Evolutionary conservation across 208 protist genomes (phyloP).

Genomic region (Acanthamoeba royreba): DNA sequence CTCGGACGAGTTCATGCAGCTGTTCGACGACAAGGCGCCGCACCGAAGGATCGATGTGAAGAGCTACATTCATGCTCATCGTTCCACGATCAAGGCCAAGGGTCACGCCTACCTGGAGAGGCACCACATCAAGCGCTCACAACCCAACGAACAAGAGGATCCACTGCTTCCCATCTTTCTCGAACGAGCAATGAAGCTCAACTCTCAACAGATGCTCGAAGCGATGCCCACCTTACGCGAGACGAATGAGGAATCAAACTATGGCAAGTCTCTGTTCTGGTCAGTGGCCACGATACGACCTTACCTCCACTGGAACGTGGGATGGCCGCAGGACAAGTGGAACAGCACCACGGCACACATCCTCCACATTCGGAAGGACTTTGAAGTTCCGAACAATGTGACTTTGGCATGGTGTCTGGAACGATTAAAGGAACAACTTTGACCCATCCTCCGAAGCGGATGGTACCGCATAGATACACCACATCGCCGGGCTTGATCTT

Average conservation of each 20-base stretch:
- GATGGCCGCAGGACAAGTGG: background rate
- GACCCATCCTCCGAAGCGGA: no score
- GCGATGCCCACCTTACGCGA: background rate
- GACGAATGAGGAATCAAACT: background rate
- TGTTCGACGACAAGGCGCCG: background rate
- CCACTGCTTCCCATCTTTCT: background rate
- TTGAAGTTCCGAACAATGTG: no score
- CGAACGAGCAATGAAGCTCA: background rate
- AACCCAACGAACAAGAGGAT: background rate
- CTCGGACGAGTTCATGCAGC: background rate
- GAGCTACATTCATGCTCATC: background rate
- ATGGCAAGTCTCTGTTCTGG: background rate
- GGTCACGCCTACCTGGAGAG: background rate
- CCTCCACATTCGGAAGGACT: background rate
- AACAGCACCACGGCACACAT: background rate
- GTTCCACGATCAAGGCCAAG: background rate
- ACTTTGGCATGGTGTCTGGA: no score
- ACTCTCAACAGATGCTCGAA: background rate
- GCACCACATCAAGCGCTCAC: background rate
- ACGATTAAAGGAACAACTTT: no score
- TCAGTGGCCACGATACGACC: background rate
- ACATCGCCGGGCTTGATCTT: background rate
- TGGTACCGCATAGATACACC: background rate
- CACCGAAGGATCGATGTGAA: background rate
- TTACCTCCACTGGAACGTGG: background rate